phyloP scores from a whole-genome alignment of 768 basidiomycete genomes.

The Suillus variegatus region DNA sequence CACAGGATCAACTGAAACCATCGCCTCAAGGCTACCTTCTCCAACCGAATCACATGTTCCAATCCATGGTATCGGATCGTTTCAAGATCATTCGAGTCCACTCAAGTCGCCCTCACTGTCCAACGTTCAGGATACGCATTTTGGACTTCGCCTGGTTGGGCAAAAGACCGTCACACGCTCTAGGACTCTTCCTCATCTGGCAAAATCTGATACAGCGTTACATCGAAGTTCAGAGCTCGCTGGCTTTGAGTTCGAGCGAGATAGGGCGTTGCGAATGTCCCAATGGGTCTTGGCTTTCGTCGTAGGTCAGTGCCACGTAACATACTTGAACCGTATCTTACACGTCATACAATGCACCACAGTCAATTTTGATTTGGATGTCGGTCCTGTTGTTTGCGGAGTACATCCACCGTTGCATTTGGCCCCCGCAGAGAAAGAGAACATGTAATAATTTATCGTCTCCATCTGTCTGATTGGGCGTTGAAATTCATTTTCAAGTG shows the following conservation, averaged over 20 bases:
- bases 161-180: slow-evolving; percentile 42
- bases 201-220: slow-evolving; percentile 30
- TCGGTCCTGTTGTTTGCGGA: slow-evolving; percentile 76
- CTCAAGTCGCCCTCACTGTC: slow-evolving; percentile 39
- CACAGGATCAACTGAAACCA: slow-evolving; percentile 23
- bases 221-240: slow-evolving; percentile 36
- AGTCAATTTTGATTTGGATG: slow-evolving; percentile 90
- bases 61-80: neutral
- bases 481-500: slow-evolving; percentile 45
- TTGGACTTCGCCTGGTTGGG: slow-evolving; percentile 13
- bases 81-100: slow-evolving; percentile 8
- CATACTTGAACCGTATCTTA: neutral
- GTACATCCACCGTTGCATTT: slow-evolving; percentile 70
- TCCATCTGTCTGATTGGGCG: neutral
- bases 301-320: slow-evolving; percentile 46
- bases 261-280: slow-evolving; percentile 50
- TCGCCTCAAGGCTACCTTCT: slow-evolving; percentile 18
- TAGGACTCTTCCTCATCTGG: slow-evolving; percentile 45
- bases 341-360: neutral
- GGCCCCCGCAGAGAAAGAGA: slow-evolving; percentile 70
- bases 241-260: slow-evolving; percentile 48
- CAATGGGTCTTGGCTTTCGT: slow-evolving; percentile 71
- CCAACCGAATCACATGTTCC: slow-evolving; percentile 12
- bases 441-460: slow-evolving; percentile 61
- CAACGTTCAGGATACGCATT: slow-evolving; percentile 23